These are phyloP conservation scores for Calycina herbarum DNA, from an alignment of 2,329 filamentous ascomycete genomes.

Conservation along the genomic window DNA sequence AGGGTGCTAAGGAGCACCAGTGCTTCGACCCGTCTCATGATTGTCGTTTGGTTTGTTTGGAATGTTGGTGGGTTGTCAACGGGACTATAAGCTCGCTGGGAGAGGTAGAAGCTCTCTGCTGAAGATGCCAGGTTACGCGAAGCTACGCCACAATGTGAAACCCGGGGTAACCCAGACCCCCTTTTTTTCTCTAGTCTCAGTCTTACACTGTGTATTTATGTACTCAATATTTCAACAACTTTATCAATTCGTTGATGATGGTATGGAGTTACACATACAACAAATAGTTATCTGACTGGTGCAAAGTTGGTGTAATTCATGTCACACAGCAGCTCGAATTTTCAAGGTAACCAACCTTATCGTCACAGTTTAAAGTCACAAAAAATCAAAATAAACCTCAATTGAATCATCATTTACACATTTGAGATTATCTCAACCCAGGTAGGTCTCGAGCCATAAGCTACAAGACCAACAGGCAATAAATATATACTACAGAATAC, in stretches of 20 bases:
- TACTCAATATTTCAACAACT: too few species aligned
- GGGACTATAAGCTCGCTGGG: not conserved
- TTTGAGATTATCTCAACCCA: conserved; percentile 4
- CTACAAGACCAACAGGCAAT: not conserved
- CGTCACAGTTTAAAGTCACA: not conserved
- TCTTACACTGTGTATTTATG: too few species aligned
- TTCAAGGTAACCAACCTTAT: too few species aligned
- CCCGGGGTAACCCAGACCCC: not conserved
- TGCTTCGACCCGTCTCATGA: conserved; percentile 35
- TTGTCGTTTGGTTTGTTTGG: conserved; percentile 13
- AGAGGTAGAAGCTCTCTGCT: not conserved
- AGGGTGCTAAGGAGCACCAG: conserved; percentile 37
- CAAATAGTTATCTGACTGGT: too few species aligned
- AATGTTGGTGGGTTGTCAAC: conserved; percentile 1
- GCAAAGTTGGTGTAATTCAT: too few species aligned
- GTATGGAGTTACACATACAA: too few species aligned
- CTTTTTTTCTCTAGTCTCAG: not conserved
- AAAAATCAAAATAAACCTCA: not conserved
- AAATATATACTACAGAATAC: conserved; percentile 1
- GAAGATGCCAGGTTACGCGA: conserved; percentile 16
- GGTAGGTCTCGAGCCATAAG: not conserved
- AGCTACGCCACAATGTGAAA: conserved; percentile 1
- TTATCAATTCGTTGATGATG: too few species aligned
- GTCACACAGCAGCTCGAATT: too few species aligned
- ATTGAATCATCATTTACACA: not conserved